Evolutionary conservation across 2,329 filamentous ascomycete species (phyloP).

Genomic region (Ceratocystis cacaofunesta): DNA sequence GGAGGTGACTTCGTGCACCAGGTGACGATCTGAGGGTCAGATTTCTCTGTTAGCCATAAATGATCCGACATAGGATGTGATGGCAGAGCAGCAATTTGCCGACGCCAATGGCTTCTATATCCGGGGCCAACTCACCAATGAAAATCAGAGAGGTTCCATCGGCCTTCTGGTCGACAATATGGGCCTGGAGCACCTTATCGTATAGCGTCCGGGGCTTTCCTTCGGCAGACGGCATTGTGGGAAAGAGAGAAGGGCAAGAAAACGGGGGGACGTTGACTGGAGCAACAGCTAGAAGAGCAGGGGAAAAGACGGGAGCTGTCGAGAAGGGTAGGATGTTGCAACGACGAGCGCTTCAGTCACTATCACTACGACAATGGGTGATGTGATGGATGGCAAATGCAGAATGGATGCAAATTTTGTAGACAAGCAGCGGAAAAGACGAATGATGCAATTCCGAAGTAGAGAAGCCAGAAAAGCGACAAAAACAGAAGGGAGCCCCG

Average conservation of each 20-base stretch:
- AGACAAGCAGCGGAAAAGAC: no score
- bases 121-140: conserved; percentile 51
- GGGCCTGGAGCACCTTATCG: conserved; percentile 91
- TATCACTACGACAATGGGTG: background rate
- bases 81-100: background rate
- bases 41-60: background rate
- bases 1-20: conserved; percentile 97
- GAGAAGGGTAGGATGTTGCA: no score
- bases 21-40: conserved; percentile 56
- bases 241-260: background rate
- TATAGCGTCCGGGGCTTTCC: conserved; percentile 71
- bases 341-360: no score
- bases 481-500: background rate
- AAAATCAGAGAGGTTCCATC: conserved; percentile 88
- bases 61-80: background rate
- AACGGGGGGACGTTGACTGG: background rate
- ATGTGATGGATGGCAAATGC: background rate
- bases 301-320: no score
- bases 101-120: background rate
- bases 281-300: conserved; percentile 3
- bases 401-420: background rate
- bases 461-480: background rate
- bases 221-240: conserved; percentile 61
- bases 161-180: conserved; percentile 88
- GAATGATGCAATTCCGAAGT: background rate